These are phyloP conservation scores for Begonia peltatifolia DNA, from an alignment of 306 rosid genomes.

Conservation along the genomic window DNA sequence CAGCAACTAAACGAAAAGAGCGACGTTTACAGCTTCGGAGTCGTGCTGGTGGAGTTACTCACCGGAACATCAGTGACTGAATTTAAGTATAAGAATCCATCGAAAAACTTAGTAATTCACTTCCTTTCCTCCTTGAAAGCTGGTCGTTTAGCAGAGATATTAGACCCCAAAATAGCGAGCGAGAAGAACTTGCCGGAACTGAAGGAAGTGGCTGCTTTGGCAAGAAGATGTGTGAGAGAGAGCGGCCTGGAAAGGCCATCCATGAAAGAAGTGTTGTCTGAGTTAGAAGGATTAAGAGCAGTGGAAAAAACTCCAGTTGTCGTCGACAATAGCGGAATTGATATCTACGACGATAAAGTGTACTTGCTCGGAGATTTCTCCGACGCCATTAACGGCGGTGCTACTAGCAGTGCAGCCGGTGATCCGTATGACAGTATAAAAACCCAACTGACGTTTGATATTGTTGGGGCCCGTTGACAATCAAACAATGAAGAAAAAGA, in stretches of 20 bases:
- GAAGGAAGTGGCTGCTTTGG: neutral
- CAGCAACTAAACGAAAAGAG: neutral
- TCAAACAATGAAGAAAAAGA: no score
- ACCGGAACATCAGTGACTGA: neutral
- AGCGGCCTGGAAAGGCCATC: neutral
- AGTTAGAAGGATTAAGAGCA: neutral
- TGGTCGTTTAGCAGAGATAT: neutral
- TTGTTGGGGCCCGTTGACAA: neutral
- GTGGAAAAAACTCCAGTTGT: neutral
- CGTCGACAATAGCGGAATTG: no score
- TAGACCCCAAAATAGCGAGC: neutral
- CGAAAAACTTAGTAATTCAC: neutral
- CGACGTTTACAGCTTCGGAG: slow-evolving; percentile 1
- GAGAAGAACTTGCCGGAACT: neutral
- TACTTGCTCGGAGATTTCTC: no score
- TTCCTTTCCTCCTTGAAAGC: neutral
- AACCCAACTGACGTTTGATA: neutral
- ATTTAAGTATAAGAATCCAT: neutral
- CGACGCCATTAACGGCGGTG: neutral
- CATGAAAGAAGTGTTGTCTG: slow-evolving; percentile 2
- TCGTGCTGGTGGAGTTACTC: neutral
- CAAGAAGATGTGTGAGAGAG: neutral
- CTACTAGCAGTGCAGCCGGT: neutral
- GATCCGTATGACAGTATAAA: neutral
- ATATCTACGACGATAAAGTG: no score